Evolutionary conservation across 257 asterid genomes (phyloP).

Genomic region (Solanum gracilifrons): DNA sequence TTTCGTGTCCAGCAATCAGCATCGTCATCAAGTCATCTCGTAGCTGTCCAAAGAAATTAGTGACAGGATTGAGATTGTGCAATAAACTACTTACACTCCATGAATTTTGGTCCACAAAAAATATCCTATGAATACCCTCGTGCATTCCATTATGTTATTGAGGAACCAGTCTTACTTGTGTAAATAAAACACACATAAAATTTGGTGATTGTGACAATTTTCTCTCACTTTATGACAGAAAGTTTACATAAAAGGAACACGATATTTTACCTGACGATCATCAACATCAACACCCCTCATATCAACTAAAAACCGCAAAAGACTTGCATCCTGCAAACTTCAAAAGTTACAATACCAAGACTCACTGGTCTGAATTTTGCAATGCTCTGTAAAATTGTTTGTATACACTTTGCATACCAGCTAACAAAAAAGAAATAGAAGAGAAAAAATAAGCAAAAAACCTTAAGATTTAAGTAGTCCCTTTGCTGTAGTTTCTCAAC

Average conservation of each 20-base stretch:
- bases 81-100: not conserved
- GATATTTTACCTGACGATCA: slow-evolving; percentile 76
- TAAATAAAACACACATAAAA: not conserved
- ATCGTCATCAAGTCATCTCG: slow-evolving; percentile 97
- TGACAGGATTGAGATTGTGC: not conserved
- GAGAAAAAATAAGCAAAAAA: slow-evolving; percentile 1
- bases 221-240: not conserved
- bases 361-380: slow-evolving; percentile 15
- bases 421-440: not conserved
- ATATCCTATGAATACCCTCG: not conserved
- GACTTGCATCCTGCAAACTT: slow-evolving; percentile 97
- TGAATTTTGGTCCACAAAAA: not conserved
- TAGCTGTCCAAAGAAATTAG: slow-evolving; percentile 37
- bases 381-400: not conserved
- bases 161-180: not conserved
- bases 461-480: slow-evolving; percentile 85
- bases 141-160: not conserved
- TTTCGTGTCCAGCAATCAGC: slow-evolving; percentile 99
- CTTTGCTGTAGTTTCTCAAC: slow-evolving; percentile 95
- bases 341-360: slow-evolving; percentile 28
- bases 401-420: not conserved
- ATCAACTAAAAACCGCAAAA: slow-evolving; percentile 90
- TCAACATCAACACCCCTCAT: slow-evolving; percentile 98
- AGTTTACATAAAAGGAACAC: not conserved
- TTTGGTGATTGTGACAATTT: not conserved